These are phyloP conservation scores for Mycothermus thermophilus DNA, from an alignment of 495 filamentous ascomycete species.

Conservation along the genomic window DNA sequence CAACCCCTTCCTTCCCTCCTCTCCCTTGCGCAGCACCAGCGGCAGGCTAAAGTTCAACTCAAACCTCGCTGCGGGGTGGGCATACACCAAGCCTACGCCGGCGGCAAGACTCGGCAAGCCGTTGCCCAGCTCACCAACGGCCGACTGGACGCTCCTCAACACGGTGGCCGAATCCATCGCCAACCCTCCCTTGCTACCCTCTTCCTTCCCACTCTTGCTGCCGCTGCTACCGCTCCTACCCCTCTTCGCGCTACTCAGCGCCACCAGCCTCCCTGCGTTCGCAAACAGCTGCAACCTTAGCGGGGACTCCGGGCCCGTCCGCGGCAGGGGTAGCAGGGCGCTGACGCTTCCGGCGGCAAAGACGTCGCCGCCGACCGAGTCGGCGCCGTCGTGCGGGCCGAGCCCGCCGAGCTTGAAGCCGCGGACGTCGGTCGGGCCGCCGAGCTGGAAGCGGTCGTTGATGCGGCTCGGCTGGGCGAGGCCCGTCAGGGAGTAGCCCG, in stretches of 20 bases:
- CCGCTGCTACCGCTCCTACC: no score
- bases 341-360: conserved; percentile 80
- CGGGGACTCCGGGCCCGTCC: conserved; percentile 63
- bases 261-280: conserved; percentile 76
- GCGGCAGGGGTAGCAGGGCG: conserved; percentile 70
- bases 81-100: conserved; percentile 84
- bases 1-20: conserved; percentile 80
- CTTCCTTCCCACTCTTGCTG: conserved; percentile 29
- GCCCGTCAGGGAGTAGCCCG: conserved; percentile 43
- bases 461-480: conserved; percentile 51
- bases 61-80: conserved; percentile 79
- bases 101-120: conserved; percentile 76
- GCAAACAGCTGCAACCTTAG: conserved; percentile 78
- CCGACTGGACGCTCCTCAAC: conserved; percentile 36
- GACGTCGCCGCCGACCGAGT: conserved; percentile 81
- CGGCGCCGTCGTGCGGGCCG: conserved; percentile 69
- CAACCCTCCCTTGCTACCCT: conserved; percentile 13
- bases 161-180: conserved; percentile 27
- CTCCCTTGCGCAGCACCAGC: conserved; percentile 61
- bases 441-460: conserved; percentile 90
- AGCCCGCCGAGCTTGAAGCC: conserved; percentile 83
- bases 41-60: conserved; percentile 92
- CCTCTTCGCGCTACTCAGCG: conserved; percentile 44
- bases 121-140: conserved; percentile 51
- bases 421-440: conserved; percentile 85